phyloP scores from a whole-genome alignment of 495 filamentous ascomycete genomes.

The Aspergillus baeticus region DNA sequence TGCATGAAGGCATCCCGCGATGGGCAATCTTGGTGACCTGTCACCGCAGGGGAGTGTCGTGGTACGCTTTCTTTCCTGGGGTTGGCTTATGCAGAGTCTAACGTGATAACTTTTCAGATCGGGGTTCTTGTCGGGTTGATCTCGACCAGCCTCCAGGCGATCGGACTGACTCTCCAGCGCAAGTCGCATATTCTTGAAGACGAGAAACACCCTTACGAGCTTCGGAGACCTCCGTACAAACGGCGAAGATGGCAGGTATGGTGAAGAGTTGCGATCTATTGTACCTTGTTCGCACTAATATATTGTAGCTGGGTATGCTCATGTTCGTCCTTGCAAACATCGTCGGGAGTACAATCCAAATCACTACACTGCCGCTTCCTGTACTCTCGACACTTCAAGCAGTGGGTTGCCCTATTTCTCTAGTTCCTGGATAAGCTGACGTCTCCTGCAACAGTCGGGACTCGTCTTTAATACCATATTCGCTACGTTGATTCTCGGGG shows the following conservation, averaged over 20 bases:
- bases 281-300: conserved; percentile 10
- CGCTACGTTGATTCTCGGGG: conserved; percentile 87
- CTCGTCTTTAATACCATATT: conserved; percentile 98
- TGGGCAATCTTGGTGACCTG: conserved; percentile 78
- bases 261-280: conserved; percentile 3
- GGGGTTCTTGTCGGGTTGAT: conserved; percentile 90
- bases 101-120: conserved; percentile 51
- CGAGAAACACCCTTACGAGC: conserved; percentile 77
- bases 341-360: conserved; percentile 93
- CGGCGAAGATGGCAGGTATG: conserved; percentile 87
- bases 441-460: conserved; percentile 55
- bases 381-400: conserved; percentile 95
- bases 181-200: conserved; percentile 99
- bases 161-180: conserved; percentile 96
- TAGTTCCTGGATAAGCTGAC: conserved; percentile 10
- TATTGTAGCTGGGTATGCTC: conserved; percentile 73
- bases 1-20: conserved; percentile 41
- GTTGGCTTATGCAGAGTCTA: conserved; percentile 1
- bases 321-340: conserved; percentile 97
- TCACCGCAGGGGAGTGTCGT: conserved; percentile 85
- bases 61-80: conserved; percentile 46
- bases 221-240: conserved; percentile 81
- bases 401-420: conserved; percentile 36
- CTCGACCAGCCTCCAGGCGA: conserved; percentile 89
- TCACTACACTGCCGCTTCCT: conserved; percentile 92